These are phyloP conservation scores for Cyclostephanos tholiformis DNA, from an alignment of 108 stramenopile species.

Conservation along the genomic window DNA sequence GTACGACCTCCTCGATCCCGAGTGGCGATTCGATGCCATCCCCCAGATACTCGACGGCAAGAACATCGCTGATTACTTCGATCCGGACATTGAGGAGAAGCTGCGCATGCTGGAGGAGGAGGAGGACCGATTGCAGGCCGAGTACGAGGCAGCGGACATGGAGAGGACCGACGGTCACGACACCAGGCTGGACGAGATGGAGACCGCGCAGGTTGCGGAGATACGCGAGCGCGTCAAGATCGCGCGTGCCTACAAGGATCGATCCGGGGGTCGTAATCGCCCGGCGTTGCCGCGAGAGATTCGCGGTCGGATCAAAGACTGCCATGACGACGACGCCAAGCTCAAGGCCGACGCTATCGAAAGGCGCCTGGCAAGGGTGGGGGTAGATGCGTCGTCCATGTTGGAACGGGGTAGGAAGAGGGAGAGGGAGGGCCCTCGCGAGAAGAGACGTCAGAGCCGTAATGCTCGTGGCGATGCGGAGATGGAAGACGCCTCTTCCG, in stretches of 20 bases:
- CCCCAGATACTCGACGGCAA: constrained; percentile 99
- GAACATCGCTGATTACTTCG: constrained; percentile 96
- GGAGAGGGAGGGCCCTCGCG: constrained; percentile 58
- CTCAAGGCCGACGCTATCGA: constrained; percentile 63
- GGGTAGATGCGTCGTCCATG: constrained; percentile 75
- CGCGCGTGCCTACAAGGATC: constrained; percentile 58
- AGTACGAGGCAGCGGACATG: constrained; percentile 83
- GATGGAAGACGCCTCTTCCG: constrained; percentile 31
- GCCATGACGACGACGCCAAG: constrained; percentile 63
- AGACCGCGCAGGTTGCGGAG: constrained; percentile 78
- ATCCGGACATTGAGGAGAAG: constrained; percentile 89
- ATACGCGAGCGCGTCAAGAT: constrained; percentile 80
- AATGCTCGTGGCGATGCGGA: constrained; percentile 26
- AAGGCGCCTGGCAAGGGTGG: constrained; percentile 67
- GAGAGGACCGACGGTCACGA: constrained; percentile 74
- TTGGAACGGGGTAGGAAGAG: constrained; percentile 72
- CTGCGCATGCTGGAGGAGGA: constrained; percentile 89
- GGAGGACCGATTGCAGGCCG: constrained; percentile 84
- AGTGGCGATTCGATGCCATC: constrained; percentile 94
- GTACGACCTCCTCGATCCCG: constrained; percentile 91
- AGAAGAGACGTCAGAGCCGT: constrained; percentile 64
- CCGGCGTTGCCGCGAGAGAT: constrained; percentile 71
- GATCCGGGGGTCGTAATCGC: constrained; percentile 64
- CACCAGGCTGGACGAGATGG: constrained; percentile 78
- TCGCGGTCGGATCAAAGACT: constrained; percentile 74